Base-by-base conservation (phyloP, 2,329 filamentous ascomycete species). In the Fulvia fulva region DNA sequence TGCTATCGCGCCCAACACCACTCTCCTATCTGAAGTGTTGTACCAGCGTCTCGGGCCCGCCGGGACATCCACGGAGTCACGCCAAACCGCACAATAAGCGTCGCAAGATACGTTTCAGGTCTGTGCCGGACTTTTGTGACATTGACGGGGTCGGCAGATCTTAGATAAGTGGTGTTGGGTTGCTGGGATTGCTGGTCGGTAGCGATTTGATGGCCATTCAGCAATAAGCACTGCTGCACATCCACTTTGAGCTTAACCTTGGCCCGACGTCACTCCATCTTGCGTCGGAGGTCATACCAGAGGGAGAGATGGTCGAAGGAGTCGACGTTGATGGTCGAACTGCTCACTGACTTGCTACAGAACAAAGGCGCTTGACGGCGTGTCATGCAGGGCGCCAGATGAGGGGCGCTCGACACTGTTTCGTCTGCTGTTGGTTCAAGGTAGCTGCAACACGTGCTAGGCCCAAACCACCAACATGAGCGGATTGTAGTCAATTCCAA, bases 71-170 rank as follows among this genome's bases (percentile, higher is more conserved):
- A 30, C 30, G 54, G 53, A 23, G 5, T 26, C 25, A 22, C 45
- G 44, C 53, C 53, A 56, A 56, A 32, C 46, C 46, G 54, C 25
- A 37, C 54, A 51, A 45, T 51, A 56, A 46, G 53, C 54, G 54
- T 54, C 5, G 16, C 52, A 41, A 16, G 8, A 30, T 41, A 21
- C 25, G 52, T 54, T 54, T 54, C 41, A 45, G 16, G 8, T 37
- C 26, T 51, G 34, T 30, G 51, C 8, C 51, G 32, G 51, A 23
- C 21, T 26, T 41, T 41, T 44, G 51, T 43, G 32, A 53, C 51
- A 53, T 22, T 25, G 37, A 44, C 23, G 37, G 21, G 44, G 21
- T 47, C 44, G 51, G 51, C 51, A 30, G 25, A 25, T 53, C 51
- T 23, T 22, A 44, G 21, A 53, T 19, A 37, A 37, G 22, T n/a